Evolutionary conservation across 2,329 filamentous ascomycete species (phyloP), one percentile per base, ranked within the genome.

Genomic region (Fusarium dlaminii): DNA sequence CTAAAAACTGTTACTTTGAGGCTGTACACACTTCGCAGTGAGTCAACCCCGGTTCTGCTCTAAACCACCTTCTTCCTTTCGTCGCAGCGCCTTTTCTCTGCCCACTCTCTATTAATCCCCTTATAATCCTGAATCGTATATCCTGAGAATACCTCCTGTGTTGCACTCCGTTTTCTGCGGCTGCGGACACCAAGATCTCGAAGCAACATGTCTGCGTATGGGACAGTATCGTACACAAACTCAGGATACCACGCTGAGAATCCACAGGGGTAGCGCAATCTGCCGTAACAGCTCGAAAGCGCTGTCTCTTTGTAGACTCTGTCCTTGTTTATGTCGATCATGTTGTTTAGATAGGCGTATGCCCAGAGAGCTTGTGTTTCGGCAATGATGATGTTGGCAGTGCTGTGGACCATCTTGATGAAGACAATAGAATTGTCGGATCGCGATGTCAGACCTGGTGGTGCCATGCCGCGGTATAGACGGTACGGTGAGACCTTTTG

Each of bases 11-110:
- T n/a, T 17, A 12, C 12, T 5, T 20, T 6, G 4, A 5, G 20
- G 14, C 9, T 12, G 8, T 32, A 2, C 0, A 12, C 7, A 32
- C 9, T 20, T 24, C 3, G 3, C 4, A 4, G 1, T 15, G 4
- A 22, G 3, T 3, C 10, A 11, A 9, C n/a, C n/a, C 17, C 8
- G 14, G 4, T 5, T 6, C 6, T 14, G 3, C 5, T 32, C 15
- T 34, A 51, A n/a, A 20, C 12, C 11, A 24, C 8, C 22, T 24
- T 54, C 34, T 54, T 54, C 14, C 13, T 3, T 22, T 29, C 20
- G 2, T 13, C 3, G 4, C 24, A 3, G 8, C 13, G 14, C 14
- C 32, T 27, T 18, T 13, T 37, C 5, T 17, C 14, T 4, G 14
- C 34, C 51, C 34, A 54, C 20, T 54, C 34, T 13, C 34, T 13